Base-by-base conservation (phyloP, 768 basidiomycete species). In the Lentinus brumalis region DNA sequence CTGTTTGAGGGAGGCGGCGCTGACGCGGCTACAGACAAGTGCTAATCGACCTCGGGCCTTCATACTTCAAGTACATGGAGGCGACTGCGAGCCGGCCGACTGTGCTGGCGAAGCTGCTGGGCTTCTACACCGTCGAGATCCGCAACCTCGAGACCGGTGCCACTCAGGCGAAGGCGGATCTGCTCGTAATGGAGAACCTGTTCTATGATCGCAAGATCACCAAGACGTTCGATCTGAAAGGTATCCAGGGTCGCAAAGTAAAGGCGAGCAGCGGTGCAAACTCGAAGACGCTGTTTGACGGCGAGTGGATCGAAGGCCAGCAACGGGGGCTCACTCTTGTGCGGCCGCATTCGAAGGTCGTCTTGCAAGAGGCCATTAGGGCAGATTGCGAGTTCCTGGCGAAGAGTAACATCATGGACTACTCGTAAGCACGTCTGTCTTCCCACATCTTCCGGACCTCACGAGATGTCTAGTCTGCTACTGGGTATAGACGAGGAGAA, bases 161-260 rank as follows among this genome's bases (percentile, higher is more conserved):
- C 14, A 78, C 83, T 5, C 86, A 89, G 66, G 81, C 83, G 14
- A 89, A 88, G 69, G 82, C 86, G 1, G 91, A 94, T 69, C 76
- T 94, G 12, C 76, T 93, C 5, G 87, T 93, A 8, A 92, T 93
- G 90, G 92, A 93, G 73, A 93, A 93, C 66, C 71, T 93, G 16
- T 93, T 94, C 69, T 91, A 86, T 67, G 77, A 83, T 45, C 83
- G 85, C 70, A 84, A 84, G 51, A 80, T 91, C 53, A 73, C 75
- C 53, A 86, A 86, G 76, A 88, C 85, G 0, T 94, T 89, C 67
- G 92, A 94, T 69, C 75, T 94, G 54, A 94, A 94, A 71, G 92
- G 92, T 3, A 93, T 94, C 40, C 87, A 87, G 57, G 88, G 88
- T 0, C 78, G 91, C 15, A 89, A 86, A 69, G 86, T 89, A 50